Conservation (phyloP, 805 yeast genomes). For the Candida xyloterini region DNA sequence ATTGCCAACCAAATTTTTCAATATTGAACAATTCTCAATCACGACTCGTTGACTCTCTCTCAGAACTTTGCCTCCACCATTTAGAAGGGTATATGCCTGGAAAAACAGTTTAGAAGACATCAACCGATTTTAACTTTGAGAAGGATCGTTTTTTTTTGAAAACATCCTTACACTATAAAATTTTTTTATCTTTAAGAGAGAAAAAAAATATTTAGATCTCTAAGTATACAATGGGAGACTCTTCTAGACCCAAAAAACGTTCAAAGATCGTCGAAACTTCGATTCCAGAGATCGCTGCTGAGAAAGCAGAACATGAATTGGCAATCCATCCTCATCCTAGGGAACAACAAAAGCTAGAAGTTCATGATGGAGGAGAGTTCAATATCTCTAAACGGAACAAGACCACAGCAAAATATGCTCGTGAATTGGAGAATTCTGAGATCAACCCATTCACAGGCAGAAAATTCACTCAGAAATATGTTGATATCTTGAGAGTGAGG, state of each 20-base stretch:
- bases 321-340: conserved; percentile 45
- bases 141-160: not conserved
- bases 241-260: conserved; percentile 47
- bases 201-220: conserved; percentile 1
- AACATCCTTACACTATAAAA: conserved; percentile 4
- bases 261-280: conserved; percentile 48
- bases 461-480: conserved; percentile 60
- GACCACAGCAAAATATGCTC: conserved; percentile 66
- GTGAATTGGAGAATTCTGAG: conserved; percentile 52
- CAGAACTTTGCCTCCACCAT: conserved; percentile 29
- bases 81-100: conserved; percentile 25
- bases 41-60: conserved; percentile 19
- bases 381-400: conserved; percentile 50
- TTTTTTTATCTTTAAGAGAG: conserved; percentile 2
- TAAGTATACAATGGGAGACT: conserved; percentile 22
- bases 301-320: conserved; percentile 57
- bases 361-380: conserved; percentile 69
- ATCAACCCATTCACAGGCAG: conserved; percentile 79
- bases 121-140: not conserved
- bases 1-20: conserved; percentile 23
- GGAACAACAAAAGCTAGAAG: conserved; percentile 37
- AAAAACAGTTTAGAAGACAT: conserved; percentile 28
- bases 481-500: conserved; percentile 73
- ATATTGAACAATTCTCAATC: conserved; percentile 20
- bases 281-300: conserved; percentile 63